phyloP scores from a whole-genome alignment of 257 asterid genomes.

The Nyctanthes arbortristis region DNA sequence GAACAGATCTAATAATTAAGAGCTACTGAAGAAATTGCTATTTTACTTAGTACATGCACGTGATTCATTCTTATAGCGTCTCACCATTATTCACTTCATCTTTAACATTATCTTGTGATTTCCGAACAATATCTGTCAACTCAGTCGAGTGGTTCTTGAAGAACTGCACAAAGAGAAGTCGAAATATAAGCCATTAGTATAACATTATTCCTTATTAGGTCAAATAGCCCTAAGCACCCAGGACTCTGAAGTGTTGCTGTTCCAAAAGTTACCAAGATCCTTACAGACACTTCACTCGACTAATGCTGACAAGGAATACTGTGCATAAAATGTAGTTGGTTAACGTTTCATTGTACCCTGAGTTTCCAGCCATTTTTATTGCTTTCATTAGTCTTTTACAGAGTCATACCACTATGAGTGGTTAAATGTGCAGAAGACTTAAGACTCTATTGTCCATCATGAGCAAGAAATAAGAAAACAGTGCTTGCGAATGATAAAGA shows the following conservation, averaged over 20 bases:
- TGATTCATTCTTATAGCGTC: neutral
- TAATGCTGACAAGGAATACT: no score
- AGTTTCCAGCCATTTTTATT: neutral
- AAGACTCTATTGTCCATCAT: neutral
- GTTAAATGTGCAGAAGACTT: neutral
- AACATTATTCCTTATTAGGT: no score
- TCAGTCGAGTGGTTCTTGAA: constrained; percentile 46
- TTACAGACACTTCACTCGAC: no score
- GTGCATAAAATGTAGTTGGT: no score
- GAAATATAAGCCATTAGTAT: neutral
- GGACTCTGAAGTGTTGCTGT: no score
- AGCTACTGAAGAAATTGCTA: neutral
- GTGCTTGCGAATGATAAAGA: neutral
- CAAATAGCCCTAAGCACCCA: no score
- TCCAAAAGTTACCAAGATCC: neutral
- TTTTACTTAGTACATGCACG: neutral
- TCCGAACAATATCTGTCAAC: constrained; percentile 48
- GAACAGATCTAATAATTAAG: neutral
- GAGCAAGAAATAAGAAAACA: neutral
- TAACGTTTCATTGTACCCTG: no score
- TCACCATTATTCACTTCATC: constrained; percentile 30
- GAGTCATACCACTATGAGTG: neutral
- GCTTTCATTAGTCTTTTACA: neutral
- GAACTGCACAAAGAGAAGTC: constrained; percentile 28
- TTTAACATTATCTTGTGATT: constrained; percentile 32